Evolutionary conservation across 2,329 filamentous ascomycete species (phyloP).

Genomic region (Sclerotinia glacialis): DNA sequence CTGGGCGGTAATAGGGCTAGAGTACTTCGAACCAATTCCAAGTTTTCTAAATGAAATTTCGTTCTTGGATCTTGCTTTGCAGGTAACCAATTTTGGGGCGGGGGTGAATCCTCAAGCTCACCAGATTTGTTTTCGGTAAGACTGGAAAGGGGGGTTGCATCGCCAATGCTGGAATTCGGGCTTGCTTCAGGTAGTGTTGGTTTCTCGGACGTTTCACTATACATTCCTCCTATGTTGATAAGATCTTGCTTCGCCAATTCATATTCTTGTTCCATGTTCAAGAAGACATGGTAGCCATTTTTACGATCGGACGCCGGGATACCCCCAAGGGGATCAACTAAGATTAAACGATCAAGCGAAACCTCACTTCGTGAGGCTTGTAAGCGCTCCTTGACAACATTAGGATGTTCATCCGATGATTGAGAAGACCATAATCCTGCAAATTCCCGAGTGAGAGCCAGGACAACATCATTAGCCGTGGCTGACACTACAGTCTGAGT

Average conservation of each 20-base stretch:
- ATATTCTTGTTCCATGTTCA: conserved; percentile 93
- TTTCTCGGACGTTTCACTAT: not conserved
- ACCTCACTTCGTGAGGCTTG: conserved; percentile 50
- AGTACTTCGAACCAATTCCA: conserved; percentile 67
- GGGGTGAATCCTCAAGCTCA: conserved; percentile 3
- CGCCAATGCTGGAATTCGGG: conserved; percentile 31
- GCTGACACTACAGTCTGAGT: conserved; percentile 49
- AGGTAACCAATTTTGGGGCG: conserved; percentile 10
- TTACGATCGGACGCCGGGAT: conserved; percentile 65
- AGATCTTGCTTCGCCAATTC: conserved; percentile 64
- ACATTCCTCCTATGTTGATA: conserved; percentile 21
- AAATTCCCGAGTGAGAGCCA: conserved; percentile 75
- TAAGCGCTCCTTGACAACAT: conserved; percentile 42
- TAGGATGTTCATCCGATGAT: conserved; percentile 44
- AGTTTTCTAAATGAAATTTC: conserved; percentile 63
- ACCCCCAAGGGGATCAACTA: conserved; percentile 83
- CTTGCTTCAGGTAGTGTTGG: conserved; percentile 1
- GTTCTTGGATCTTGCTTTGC: conserved; percentile 28
- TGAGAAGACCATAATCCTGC: conserved; percentile 56
- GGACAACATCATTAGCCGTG: conserved; percentile 61
- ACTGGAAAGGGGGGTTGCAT: conserved; percentile 46
- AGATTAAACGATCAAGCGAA: conserved; percentile 77
- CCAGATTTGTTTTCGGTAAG: conserved; percentile 41
- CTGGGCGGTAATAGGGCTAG: conserved; percentile 76
- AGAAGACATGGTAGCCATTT: conserved; percentile 73